phyloP scores from a whole-genome alignment of 805 yeast genomes.

The Debaryomyces prosopidis region DNA sequence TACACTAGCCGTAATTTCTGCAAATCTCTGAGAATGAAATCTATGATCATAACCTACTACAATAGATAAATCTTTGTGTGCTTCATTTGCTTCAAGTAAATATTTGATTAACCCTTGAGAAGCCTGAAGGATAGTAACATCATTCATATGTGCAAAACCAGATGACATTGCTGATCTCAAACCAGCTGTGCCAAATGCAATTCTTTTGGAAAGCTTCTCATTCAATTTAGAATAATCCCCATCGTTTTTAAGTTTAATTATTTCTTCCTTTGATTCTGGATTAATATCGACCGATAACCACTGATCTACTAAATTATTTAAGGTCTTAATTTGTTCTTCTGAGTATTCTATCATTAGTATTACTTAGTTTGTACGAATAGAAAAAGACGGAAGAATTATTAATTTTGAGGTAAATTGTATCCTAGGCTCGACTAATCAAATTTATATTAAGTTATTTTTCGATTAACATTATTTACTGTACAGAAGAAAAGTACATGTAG shows the following conservation, averaged over 20 bases:
- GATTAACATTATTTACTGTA: no score
- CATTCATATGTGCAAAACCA: conserved; percentile 87
- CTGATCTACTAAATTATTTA: conserved; percentile 29
- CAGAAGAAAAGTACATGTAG: neutral
- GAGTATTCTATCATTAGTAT: conserved; percentile 1
- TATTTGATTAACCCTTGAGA: conserved; percentile 77
- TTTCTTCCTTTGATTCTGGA: conserved; percentile 56
- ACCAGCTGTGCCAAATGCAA: conserved; percentile 93
- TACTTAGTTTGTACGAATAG: no score
- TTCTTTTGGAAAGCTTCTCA: conserved; percentile 54
- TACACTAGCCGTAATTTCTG: conserved; percentile 73
- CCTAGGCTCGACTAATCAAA: no score
- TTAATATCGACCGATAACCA: conserved; percentile 40
- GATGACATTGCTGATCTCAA: conserved; percentile 86
- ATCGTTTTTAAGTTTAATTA: conserved; percentile 41
- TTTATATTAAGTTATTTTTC: no score
- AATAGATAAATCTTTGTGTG: conserved; percentile 30
- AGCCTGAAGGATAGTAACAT: conserved; percentile 85
- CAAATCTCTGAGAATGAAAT: conserved; percentile 75
- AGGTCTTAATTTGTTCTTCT: conserved; percentile 1
- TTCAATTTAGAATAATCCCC: conserved; percentile 48
- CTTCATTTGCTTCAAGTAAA: conserved; percentile 22
- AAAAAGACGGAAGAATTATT: no score
- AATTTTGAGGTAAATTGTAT: no score
- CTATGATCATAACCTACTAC: conserved; percentile 95